phyloP scores from a whole-genome alignment of 306 rosid species.

The Pyrus bretschneideri region DNA sequence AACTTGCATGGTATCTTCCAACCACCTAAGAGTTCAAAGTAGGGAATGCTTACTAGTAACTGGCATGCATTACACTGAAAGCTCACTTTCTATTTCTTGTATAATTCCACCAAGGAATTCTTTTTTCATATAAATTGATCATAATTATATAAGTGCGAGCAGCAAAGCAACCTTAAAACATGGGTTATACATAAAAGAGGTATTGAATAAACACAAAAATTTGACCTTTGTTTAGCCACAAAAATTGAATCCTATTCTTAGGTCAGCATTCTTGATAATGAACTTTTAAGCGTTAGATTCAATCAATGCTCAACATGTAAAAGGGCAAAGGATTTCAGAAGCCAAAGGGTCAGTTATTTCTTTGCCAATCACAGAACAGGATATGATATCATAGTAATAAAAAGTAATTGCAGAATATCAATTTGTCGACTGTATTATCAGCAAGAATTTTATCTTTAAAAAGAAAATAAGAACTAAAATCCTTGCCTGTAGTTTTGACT shows the following conservation, averaged over 20 bases:
- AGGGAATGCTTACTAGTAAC: not conserved
- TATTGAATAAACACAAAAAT: no score
- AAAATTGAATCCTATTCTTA: no score
- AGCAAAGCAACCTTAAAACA: no score
- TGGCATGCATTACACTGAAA: not conserved
- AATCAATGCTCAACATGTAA: no score
- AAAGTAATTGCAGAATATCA: not conserved
- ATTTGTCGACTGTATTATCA: not conserved
- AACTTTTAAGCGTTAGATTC: no score
- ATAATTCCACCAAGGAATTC: not conserved
- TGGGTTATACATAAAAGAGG: no score
- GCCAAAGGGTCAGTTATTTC: not conserved
- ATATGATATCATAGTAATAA: not conserved
- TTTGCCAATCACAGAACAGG: not conserved
- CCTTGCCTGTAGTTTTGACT: constrained; percentile 87
- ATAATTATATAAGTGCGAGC: not conserved
- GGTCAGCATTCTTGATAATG: no score
- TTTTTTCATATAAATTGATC: not conserved
- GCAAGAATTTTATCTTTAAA: not conserved
- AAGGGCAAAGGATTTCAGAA: not conserved
- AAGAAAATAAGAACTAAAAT: not conserved
- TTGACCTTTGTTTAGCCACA: no score
- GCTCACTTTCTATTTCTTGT: no score
- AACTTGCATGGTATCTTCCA: not conserved
- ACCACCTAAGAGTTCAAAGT: not conserved